Evolutionary conservation across 2,329 filamentous ascomycete genomes (phyloP), one percentile per base, ranked within the genome.

Genomic region (Neofusicoccum kwambonambiense): DNA sequence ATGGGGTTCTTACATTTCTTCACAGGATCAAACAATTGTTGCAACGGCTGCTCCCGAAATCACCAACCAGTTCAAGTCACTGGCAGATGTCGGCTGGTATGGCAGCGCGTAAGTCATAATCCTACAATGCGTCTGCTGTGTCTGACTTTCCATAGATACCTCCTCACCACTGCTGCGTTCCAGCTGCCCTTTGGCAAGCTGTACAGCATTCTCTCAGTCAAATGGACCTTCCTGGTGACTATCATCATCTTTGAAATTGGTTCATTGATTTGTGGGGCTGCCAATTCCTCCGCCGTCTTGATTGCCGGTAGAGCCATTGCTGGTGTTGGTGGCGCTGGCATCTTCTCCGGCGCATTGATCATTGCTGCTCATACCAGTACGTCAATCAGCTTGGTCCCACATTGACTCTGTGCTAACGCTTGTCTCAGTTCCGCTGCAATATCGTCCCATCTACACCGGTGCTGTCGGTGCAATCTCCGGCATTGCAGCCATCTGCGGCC

Each of bases 151-250:
- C 13, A 4, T 17, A 42, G 52, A 81, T 75, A 87, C 82, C 73
- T 86, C 68, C 65, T 83, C 69, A 73, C 80, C 3, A 81, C 75
- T 6, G 77, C 75, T 42, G 71, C 77, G 0, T 67, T 78, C 0
- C 81, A 82, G 64, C 81, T 81, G 4, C 79, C 79, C 1, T 83
- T 78, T 47, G 83, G 80, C 31, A 83, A 83, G 75, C 85, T 89
- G 1, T 90, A 86, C 7, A 87, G 85, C 58, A 85, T 83, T 72
- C 87, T 86, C 68, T 75, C 80, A 12, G 78, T 86, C 65, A 83
- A 83, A 68, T 83, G 76, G 58, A 79, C 78, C 1, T 87, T 83
- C 70, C 75, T 87, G 4, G 73, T 78, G 64, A 73, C 80, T 49
- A 76, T 88, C 34, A n/a, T 76, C 0, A 69, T 81, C 19, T 82